phyloP scores from a whole-genome alignment of 2,329 filamentous ascomycete species.

The Aspergillus fructus region DNA sequence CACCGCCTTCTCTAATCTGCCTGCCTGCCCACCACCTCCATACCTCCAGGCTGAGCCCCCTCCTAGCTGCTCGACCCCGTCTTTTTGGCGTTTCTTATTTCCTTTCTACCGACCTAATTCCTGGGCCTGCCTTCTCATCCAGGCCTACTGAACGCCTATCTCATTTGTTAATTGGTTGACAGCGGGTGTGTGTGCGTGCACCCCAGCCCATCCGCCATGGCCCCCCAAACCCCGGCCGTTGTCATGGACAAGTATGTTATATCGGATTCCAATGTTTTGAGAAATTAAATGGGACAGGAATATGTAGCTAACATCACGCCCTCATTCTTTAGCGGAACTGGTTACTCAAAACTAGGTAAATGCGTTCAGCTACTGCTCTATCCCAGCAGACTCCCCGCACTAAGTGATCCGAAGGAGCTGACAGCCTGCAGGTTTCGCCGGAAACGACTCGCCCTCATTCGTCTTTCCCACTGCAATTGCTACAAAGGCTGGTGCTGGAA shows the following conservation, averaged over 20 bases:
- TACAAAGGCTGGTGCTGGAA: slow-evolving; percentile 74
- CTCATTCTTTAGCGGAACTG: slow-evolving; percentile 75
- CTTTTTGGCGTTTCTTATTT: slow-evolving; percentile 5
- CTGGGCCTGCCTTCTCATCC: slow-evolving; percentile 4
- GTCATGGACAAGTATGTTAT: slow-evolving; percentile 99
- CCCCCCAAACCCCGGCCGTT: slow-evolving; percentile 99
- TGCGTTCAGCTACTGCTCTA: slow-evolving; percentile 4
- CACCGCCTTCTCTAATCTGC: slow-evolving; percentile 9
- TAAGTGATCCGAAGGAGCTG: slow-evolving; percentile 26
- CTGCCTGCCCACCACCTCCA: slow-evolving; percentile 11
- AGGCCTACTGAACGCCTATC: slow-evolving; percentile 1
- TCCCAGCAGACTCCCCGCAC: slow-evolving; percentile 8
- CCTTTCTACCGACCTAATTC: not conserved
- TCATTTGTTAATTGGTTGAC: slow-evolving; percentile 12
- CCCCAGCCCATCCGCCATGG: slow-evolving; percentile 60
- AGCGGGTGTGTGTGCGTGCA: slow-evolving; percentile 18
- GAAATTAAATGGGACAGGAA: slow-evolving; percentile 26
- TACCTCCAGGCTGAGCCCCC: slow-evolving; percentile 7
- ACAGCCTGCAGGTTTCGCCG: slow-evolving; percentile 76
- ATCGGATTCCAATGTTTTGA: slow-evolving; percentile 6
- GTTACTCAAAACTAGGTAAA: slow-evolving; percentile 97
- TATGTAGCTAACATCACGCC: slow-evolving; percentile 40
- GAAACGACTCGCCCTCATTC: slow-evolving; percentile 98
- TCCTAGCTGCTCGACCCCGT: slow-evolving; percentile 8
- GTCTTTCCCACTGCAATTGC: slow-evolving; percentile 99